Percentiles rank a stretch among this genome's conserved stretches.
Evolutionary conservation across 441 rosid species (phyloP).

Genomic region (Corymbia calophylla): DNA sequence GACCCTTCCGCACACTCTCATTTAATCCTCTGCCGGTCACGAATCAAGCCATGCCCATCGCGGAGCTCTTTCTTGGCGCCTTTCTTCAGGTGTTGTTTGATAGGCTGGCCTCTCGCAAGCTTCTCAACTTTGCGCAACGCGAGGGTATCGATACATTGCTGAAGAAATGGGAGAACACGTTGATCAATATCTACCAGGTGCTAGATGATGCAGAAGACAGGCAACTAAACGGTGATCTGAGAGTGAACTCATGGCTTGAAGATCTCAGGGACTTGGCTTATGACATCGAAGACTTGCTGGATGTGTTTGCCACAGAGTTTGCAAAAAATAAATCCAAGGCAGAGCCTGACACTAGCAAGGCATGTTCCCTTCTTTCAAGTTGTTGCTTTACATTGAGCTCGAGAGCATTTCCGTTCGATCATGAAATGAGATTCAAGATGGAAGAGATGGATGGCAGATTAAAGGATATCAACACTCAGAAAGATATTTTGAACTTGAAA

Average conservation of each 20-base stretch:
- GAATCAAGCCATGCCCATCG: not conserved
- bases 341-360: accelerated
- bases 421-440: not conserved
- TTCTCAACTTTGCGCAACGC: not conserved
- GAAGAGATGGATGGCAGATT: not conserved
- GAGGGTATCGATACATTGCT: accelerated
- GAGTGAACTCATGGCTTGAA: not conserved
- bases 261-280: not conserved
- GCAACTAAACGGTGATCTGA: accelerated
- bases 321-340: accelerated
- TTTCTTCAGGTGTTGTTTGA: not conserved
- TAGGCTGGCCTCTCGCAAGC: not conserved
- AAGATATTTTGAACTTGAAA: accelerated
- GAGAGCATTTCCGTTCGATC: not conserved
- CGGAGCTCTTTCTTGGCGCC: not conserved
- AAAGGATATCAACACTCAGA: not conserved
- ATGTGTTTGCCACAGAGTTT: accelerated
- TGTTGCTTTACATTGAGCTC: not conserved
- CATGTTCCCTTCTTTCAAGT: not conserved
- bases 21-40: not conserved
- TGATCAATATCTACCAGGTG: not conserved
- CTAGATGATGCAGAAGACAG: not conserved
- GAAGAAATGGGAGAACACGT: not conserved
- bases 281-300: not conserved
- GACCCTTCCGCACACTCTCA: not conserved